Evolutionary conservation across 306 rosid species (phyloP), one percentile per base, ranked within the genome.

Genomic region (Cucurbita ficifolia): DNA sequence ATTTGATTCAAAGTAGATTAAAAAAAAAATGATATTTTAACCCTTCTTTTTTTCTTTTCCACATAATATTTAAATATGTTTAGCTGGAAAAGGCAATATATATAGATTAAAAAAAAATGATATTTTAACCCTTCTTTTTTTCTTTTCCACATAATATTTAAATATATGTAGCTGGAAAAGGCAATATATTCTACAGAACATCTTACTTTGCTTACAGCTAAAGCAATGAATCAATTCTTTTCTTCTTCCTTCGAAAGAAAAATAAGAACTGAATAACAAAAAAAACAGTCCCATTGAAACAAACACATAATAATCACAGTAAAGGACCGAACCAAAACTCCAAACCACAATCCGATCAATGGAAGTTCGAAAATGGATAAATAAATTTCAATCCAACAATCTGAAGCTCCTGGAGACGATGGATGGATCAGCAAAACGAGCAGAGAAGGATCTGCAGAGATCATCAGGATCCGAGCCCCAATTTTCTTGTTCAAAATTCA

Each of bases 391-490:
- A 52, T 53, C 76, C 63, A 72, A 72, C 64, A 72, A 72, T 72
- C 52, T 42, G 12, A 10, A 18, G 39, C 52, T 78, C 8, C 24
- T 45, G 0, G 51, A 29, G 45, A 73, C 29, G 49, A 75, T 6
- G 2, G 43, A 58, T 0, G 77, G 70, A 59, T 74, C 22, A 11
- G 70, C 70, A 46, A 74, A 74, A 5, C 77, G 77, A 74, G 77
- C 54, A 2, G 77, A 74, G 77, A 74, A 74, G 10, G 77, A 74
- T 5, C 77, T 24, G 58, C 17, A 58, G 70, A 74, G 29, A 46
- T 45, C 17, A 58, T 59, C 69, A 58, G 70, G 48, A 12, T 58
- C 77, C 4, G 57, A 18, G 29, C 45, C n/a, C 4, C 19, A 51
- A 12, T 5, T 8, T 18, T 52, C 70, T 39, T 29, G 55, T 7